Conservation (phyloP, 1,139 yeast species). For the Kodamaea derodonti region DNA sequence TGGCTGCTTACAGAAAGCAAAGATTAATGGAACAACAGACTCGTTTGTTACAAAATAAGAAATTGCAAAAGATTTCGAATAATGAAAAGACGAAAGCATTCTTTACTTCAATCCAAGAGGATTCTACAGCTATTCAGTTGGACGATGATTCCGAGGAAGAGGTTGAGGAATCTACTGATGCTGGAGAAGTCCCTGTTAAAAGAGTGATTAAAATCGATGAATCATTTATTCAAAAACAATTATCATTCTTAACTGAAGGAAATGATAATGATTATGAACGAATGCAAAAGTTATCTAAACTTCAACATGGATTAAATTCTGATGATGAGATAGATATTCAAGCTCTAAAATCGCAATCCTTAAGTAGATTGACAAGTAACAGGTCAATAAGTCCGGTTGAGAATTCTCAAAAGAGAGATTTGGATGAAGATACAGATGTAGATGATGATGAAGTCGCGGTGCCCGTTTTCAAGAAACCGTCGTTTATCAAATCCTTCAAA, state of each 20-base stretch:
- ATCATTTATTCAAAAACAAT: slow-evolving; percentile 58
- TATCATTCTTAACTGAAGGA: slow-evolving; percentile 54
- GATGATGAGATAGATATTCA: slow-evolving; percentile 43
- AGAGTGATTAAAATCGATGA: slow-evolving; percentile 38
- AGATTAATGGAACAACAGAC: slow-evolving; percentile 55
- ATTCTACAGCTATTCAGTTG: slow-evolving; percentile 17
- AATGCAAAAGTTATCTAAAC: slow-evolving; percentile 29
- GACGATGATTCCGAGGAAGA: slow-evolving; percentile 29
- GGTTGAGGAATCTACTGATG: slow-evolving; percentile 7
- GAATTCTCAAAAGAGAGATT: slow-evolving; percentile 12
- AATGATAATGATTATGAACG: slow-evolving; percentile 31
- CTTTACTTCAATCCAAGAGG: slow-evolving; percentile 64
- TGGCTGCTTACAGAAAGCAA: slow-evolving; percentile 47
- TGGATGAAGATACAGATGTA: slow-evolving; percentile 7
- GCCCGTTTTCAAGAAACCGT: slow-evolving; percentile 43
- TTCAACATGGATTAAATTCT: slow-evolving; percentile 36
- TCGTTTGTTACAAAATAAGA: slow-evolving; percentile 52
- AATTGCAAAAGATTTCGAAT: slow-evolving; percentile 42
- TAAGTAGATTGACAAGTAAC: slow-evolving; percentile 28
- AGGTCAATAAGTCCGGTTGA: slow-evolving; percentile 17
- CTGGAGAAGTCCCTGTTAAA: slow-evolving; percentile 13
- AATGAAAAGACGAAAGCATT: slow-evolving; percentile 68
- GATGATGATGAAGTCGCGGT: slow-evolving; percentile 23
- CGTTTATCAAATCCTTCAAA: slow-evolving; percentile 46
- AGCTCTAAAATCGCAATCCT: slow-evolving; percentile 45